Percentiles rank a stretch among this genome's conserved stretches.
These are phyloP conservation scores for Gossypium schwendimanii DNA, from an alignment of 441 rosid genomes.

Conservation along the genomic window DNA sequence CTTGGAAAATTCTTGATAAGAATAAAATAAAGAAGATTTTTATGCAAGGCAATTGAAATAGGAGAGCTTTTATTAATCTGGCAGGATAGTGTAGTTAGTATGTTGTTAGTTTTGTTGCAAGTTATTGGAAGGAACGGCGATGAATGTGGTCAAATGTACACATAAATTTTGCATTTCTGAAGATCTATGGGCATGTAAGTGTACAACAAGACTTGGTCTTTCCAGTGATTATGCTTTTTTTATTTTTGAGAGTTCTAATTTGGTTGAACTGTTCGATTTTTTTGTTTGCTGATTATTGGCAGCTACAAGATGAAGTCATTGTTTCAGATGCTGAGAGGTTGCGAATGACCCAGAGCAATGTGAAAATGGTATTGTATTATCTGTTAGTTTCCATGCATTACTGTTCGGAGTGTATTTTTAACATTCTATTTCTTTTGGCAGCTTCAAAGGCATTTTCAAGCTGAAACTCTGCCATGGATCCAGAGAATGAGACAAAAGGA, in stretches of 20 bases:
- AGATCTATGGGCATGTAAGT: background rate
- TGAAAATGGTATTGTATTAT: slow-evolving; percentile 57
- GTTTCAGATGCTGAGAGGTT: slow-evolving; percentile 90
- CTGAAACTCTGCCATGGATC: slow-evolving; percentile 86
- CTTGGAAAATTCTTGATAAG: background rate
- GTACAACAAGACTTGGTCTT: background rate
- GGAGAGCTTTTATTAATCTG: background rate
- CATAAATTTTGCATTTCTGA: background rate
- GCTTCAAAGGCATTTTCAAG: slow-evolving; percentile 97
- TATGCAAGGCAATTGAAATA: background rate
- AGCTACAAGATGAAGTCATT: slow-evolving; percentile 97
- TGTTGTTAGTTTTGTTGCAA: background rate
- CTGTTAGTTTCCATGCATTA: slow-evolving; percentile 1
- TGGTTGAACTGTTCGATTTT: slow-evolving; percentile 1
- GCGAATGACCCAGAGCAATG: slow-evolving; percentile 77
- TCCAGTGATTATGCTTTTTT: background rate
- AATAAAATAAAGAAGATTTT: background rate
- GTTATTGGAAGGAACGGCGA: background rate
- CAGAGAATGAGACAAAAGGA: slow-evolving; percentile 89
- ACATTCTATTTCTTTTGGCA: slow-evolving; percentile 25
- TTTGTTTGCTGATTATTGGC: slow-evolving; percentile 23
- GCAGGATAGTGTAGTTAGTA: background rate
- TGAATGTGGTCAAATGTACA: background rate
- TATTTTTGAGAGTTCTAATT: background rate
- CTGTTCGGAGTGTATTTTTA: slow-evolving; percentile 11